Evolutionary conservation across 331 rosid species (phyloP).

Genomic region (Stylosanthes scabra): DNA sequence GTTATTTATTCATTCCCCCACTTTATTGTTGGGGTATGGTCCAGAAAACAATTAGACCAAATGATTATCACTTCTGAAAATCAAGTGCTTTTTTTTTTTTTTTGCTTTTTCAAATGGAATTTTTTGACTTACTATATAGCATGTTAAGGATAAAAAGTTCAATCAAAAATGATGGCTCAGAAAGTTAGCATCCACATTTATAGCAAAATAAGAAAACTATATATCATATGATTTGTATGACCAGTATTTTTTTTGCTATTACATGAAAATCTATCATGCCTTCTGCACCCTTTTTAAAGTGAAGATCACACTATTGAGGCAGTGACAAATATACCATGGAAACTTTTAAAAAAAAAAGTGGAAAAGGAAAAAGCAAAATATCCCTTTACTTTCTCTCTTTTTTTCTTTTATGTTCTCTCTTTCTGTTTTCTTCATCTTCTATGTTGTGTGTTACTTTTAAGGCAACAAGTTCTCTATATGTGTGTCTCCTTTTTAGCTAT

Average conservation of each 20-base stretch:
- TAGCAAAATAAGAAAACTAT: slow-evolving; percentile 48
- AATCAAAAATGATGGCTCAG: slow-evolving; percentile 40
- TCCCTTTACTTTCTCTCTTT: slow-evolving; percentile 28
- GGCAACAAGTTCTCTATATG: slow-evolving; percentile 27
- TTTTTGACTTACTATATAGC: slow-evolving; percentile 15
- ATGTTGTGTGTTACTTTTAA: slow-evolving; percentile 42
- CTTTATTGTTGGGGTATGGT: not conserved
- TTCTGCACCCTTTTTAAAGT: slow-evolving; percentile 33
- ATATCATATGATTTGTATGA: slow-evolving; percentile 32
- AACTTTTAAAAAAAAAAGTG: slow-evolving; percentile 36
- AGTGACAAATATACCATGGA: slow-evolving; percentile 28
- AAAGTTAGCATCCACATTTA: slow-evolving; percentile 54
- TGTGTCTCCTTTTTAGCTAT: slow-evolving; percentile 35
- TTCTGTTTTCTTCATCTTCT: slow-evolving; percentile 29
- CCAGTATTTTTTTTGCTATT: slow-evolving; percentile 29
- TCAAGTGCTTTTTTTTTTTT: too few species aligned
- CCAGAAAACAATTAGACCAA: slow-evolving; percentile 15
- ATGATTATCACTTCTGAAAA: not conserved
- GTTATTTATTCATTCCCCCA: not conserved
- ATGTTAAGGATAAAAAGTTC: slow-evolving; percentile 3
- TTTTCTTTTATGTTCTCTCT: not conserved
- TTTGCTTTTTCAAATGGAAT: not conserved
- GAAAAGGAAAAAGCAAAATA: slow-evolving; percentile 47
- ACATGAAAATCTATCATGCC: slow-evolving; percentile 40
- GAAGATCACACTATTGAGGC: slow-evolving; percentile 41